Conservation (phyloP, 2,329 filamentous ascomycete genomes). For the Epicoccum sorghinum region DNA sequence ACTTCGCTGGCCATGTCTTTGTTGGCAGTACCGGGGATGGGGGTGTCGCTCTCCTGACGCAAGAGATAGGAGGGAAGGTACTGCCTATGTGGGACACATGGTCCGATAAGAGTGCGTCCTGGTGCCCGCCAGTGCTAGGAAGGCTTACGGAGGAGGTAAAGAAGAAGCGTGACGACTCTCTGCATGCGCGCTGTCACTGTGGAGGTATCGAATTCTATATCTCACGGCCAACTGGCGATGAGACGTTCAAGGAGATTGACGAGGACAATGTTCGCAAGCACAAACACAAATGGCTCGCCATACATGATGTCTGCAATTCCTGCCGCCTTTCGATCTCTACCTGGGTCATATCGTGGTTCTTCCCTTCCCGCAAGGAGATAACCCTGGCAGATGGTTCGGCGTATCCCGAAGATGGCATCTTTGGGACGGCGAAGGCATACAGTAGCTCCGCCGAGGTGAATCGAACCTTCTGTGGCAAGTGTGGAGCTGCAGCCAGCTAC, state of each 20-base stretch:
- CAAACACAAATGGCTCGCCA: constrained; percentile 48
- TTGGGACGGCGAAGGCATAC: constrained; percentile 59
- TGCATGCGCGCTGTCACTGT: constrained; percentile 62
- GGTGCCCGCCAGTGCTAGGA: background rate
- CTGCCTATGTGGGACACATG: constrained; percentile 36
- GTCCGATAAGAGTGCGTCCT: background rate
- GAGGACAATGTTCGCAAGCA: constrained; percentile 11
- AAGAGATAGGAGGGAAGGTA: constrained; percentile 25
- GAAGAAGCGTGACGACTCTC: background rate
- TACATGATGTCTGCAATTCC: constrained; percentile 58
- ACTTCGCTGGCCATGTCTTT: constrained; percentile 37
- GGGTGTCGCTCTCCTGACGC: constrained; percentile 45
- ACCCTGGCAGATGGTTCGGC: constrained; percentile 47
- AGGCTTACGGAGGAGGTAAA: background rate
- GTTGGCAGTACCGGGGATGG: constrained; percentile 47
- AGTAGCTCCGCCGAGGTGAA: constrained; percentile 60
- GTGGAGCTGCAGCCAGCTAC: constrained; percentile 71
- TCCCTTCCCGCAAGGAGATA: constrained; percentile 68
- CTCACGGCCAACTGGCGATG: constrained; percentile 56
- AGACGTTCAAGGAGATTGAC: constrained; percentile 34
- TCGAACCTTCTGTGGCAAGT: constrained; percentile 67
- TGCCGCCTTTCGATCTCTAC: constrained; percentile 67
- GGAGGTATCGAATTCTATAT: constrained; percentile 62
- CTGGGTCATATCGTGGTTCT: constrained; percentile 70
- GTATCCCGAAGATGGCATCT: constrained; percentile 43